These are phyloP conservation scores for Aspergillus diversus DNA, from an alignment of 495 filamentous ascomycete genomes.

Conservation along the genomic window DNA sequence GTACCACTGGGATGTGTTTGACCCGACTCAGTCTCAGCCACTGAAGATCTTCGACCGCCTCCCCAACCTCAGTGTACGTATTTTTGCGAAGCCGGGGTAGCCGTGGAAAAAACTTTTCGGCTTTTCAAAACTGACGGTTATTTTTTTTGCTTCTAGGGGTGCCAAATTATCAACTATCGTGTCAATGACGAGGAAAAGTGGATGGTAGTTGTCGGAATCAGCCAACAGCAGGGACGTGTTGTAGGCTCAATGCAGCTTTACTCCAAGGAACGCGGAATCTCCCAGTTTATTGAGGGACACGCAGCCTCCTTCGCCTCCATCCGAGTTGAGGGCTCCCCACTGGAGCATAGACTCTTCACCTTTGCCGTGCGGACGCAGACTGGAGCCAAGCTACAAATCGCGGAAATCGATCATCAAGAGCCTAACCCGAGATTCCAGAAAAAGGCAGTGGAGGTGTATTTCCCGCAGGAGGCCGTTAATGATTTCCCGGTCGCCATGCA, in stretches of 20 bases:
- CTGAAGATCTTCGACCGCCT: slow-evolving; percentile 93
- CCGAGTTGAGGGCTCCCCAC: slow-evolving; percentile 81
- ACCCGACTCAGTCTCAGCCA: slow-evolving; percentile 72
- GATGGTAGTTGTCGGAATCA: slow-evolving; percentile 97
- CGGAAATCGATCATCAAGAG: slow-evolving; percentile 92
- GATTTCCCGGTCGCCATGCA: slow-evolving; percentile 99
- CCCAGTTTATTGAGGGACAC: slow-evolving; percentile 97
- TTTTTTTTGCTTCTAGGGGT: slow-evolving; percentile 56
- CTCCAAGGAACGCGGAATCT: slow-evolving; percentile 92
- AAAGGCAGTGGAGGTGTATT: slow-evolving; percentile 97
- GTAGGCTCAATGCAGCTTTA: slow-evolving; percentile 96
- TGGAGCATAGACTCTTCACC: slow-evolving; percentile 93
- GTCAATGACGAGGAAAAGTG: slow-evolving; percentile 94
- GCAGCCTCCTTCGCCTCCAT: slow-evolving; percentile 93
- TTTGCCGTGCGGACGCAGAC: slow-evolving; percentile 88
- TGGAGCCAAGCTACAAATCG: slow-evolving; percentile 95
- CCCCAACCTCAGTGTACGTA: slow-evolving; percentile 78
- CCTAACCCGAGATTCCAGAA: slow-evolving; percentile 87
- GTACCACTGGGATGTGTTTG: slow-evolving; percentile 97
- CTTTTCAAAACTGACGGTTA: slow-evolving; percentile 21
- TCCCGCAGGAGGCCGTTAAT: slow-evolving; percentile 89
- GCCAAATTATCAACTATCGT: slow-evolving; percentile 99
- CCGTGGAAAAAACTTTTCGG: background rate
- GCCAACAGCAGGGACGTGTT: slow-evolving; percentile 87
- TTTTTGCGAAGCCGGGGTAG: background rate